Base-by-base conservation (phyloP, 345 rosid species). In the Murraya koenigii region DNA sequence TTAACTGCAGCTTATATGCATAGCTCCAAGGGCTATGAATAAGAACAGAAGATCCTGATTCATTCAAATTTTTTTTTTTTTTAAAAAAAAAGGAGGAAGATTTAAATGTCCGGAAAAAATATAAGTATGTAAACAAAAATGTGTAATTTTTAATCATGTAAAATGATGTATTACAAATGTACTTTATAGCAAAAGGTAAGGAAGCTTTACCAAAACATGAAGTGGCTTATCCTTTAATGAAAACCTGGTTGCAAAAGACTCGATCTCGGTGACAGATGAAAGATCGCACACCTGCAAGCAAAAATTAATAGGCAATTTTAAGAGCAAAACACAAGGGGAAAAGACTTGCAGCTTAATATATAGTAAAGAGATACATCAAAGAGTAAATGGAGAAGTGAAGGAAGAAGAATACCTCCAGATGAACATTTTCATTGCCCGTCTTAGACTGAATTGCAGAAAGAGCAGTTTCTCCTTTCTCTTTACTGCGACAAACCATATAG, bases 401-500 rank as follows among this genome's bases (percentile, higher is more conserved):
- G 49, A 52, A 23, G 71, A 69, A 64, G 22, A 73, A 54, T 88
- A 93, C 98, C 93, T 95, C 97, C 64, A 95, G 74, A 81, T 93
- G 92, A 77, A 95, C 88, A 78, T 95, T 90, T 59, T 80, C 81
- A 79, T 89, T 95, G 77, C 97, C 95, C 4, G 97, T 93, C 10
- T 88, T 72, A 66, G 83, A 85, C 72, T 80, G 90, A 77, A 95
- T 93, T 77, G 89, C 84, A 58, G 95, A 93, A 77, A 90, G 86
- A 69, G 97, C 98, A 67, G 88, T 90, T 81, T 93, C 91, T 58
- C 98, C 98, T 73, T 88, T 83, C 78, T 92, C 97, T 88, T 90
- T 90, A 85, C 78, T 90, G 56, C 97, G 97, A 62, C 98, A 93
- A 61, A 95, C 89, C 89, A 95, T 87, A 79, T 88, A 93, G 9